Evolutionary conservation across 2,329 filamentous ascomycete genomes (phyloP), one percentile per base, ranked within the genome.

Genomic region (Geosmithia putterillii): DNA sequence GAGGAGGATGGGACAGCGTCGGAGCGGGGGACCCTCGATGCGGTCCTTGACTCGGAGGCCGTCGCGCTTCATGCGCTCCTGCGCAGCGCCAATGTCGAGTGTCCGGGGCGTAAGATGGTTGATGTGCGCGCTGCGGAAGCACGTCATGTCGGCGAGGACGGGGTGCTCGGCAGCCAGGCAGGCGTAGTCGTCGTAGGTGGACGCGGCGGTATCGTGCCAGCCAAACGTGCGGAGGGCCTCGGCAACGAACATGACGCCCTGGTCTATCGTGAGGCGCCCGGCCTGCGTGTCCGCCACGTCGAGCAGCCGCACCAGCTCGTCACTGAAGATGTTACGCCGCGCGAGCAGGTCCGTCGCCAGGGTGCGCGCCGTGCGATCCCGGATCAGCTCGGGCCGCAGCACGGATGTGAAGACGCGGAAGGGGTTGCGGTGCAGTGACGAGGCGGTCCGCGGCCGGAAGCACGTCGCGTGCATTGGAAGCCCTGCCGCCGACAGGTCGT

Each of bases 61-160:
- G 2, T 52, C 51, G 1, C 48, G 45, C 0, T 53, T 41, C 71
- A 76, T 75, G 3, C 50, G 48, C 2, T 48, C 39, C 43, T 74
- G 69, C 1, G 63, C 67, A 0, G 58, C 50, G 9, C 63, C 57
- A 21, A 75, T 74, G 43, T 74, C 64, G 3, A 73, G 54, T 0
- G 69, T 70, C 2, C 69, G 59, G 0, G 71, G 71, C 0, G 71
- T 74, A 2, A 75, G 60, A 43, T 74, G 71, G 46, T 74, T 75
- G 50, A 74, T 70, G 47, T 75, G 71, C 1, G 67, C 56, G 22
- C 57, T 66, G 6, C 48, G 50, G 46, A 64, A 64, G 41, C 53
- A 60, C 0, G 55, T 66, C 37, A 73, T 64, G 44, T 73, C 70
- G 1, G 69, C 69, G 3, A 73, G 53, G 3, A 73, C 56, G 0